Evolutionary conservation across 164 flowering plant genomes (phyloP), one percentile per base, ranked within the genome.

Genomic region (Tetrastigma voinierianum): DNA sequence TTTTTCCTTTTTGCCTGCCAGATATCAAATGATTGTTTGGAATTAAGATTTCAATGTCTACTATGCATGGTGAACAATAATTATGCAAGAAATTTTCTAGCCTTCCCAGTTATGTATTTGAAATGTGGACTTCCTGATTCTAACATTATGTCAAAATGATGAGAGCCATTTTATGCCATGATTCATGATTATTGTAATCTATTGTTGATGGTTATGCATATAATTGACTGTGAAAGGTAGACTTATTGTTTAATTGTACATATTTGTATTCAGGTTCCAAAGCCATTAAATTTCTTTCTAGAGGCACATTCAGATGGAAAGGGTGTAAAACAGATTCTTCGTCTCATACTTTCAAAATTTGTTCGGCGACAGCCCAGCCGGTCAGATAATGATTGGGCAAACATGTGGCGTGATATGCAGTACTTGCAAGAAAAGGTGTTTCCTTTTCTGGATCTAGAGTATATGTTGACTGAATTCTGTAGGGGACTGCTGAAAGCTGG

Each of bases 401-500:
- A 67, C 72, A 80, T 93, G 95, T 96, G 99, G 99, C 95, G 86
- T 72, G 98, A 96, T 81, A 70, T 96, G 83, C 97, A 82, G 67
- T 77, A 77, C 64, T 72, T 96, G 74, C 87, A 79, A 68, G 97
- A 91, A 62, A 96, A 88, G 78, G 96, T 93, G 59, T 96, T 96
- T 83, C 90, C 93, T 56, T 96, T 96, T 76, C 80, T 96, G 18
- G 97, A 96, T 60, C 67, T 78, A 40, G 99, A 96, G 74, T 96
- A 82, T 74, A 71, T 93, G 84, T 78, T 96, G 71, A 80, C 74
- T 58, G 99, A 96, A 68, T 96, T 91, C 78, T 96, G 98, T 77
- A 82, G 96, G 75, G 98, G 98, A 65, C 76, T 96, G 65, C 86
- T 96, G 16, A 96, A 91, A 79, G 97, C 99, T 70, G 99, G 98